Conservation (phyloP, 495 filamentous ascomycete genomes). For the Xylaria acuta region DNA sequence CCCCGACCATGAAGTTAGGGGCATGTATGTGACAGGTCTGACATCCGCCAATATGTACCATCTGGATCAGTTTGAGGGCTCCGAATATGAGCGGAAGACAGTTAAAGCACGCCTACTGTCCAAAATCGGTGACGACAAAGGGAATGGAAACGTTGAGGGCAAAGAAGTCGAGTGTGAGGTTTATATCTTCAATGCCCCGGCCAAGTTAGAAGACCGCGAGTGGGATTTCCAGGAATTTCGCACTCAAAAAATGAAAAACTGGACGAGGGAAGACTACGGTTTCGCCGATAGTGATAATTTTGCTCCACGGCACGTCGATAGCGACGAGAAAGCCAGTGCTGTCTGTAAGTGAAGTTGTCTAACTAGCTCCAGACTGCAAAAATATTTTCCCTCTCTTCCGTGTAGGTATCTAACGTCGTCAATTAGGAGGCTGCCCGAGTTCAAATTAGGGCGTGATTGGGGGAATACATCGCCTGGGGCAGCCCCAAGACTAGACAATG, state of each 20-base stretch:
- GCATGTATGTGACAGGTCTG: conserved; percentile 78
- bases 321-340: conserved; percentile 30
- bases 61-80: conserved; percentile 84
- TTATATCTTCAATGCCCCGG: conserved; percentile 72
- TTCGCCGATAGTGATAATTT: conserved; percentile 44
- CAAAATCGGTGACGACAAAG: conserved; percentile 46
- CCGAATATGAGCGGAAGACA: conserved; percentile 67
- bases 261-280: conserved; percentile 52
- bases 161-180: conserved; percentile 70
- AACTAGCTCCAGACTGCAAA: not conserved
- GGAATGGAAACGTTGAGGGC: conserved; percentile 56
- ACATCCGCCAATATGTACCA: conserved; percentile 76
- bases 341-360: conserved; percentile 31
- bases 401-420: not conserved
- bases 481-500: not conserved
- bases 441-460: not conserved
- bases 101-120: conserved; percentile 66
- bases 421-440: not conserved
- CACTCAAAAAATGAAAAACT: conserved; percentile 65
- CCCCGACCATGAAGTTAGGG: conserved; percentile 67
- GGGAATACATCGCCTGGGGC: not conserved
- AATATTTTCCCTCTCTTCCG: not conserved
- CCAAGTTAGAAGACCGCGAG: conserved; percentile 67
- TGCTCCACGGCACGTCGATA: conserved; percentile 28
- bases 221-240: conserved; percentile 85